Percentiles rank a stretch among this genome's conserved stretches.
Evolutionary conservation across 345 rosid species (phyloP).

Genomic region (Lenwebbia sp.): DNA sequence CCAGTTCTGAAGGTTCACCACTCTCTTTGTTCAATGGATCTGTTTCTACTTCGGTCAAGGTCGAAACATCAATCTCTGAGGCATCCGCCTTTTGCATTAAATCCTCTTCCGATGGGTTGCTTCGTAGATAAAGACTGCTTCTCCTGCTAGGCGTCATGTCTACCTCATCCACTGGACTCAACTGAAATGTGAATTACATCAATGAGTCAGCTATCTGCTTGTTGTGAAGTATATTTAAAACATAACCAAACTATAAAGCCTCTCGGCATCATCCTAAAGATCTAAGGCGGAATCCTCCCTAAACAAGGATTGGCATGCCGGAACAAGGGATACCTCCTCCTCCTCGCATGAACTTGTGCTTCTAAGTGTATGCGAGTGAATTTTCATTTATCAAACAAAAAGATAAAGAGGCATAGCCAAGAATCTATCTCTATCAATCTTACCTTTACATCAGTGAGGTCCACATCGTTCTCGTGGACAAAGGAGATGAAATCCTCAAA

Average conservation of each 20-base stretch:
- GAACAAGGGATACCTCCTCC: background rate
- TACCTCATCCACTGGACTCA: slow-evolving; percentile 56
- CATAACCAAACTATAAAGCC: background rate
- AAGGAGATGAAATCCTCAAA: slow-evolving; percentile 69
- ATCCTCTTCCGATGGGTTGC: slow-evolving; percentile 53
- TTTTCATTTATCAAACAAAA: background rate
- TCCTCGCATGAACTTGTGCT: background rate
- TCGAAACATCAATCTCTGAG: slow-evolving; percentile 12
- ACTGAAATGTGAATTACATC: slow-evolving; percentile 29
- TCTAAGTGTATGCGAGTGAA: background rate
- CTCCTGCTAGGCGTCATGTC: slow-evolving; percentile 23
- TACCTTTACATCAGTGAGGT: slow-evolving; percentile 73
- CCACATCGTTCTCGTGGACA: slow-evolving; percentile 62
- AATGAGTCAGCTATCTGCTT: background rate
- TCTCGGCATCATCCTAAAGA: background rate
- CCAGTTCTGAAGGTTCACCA: background rate
- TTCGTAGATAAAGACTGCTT: slow-evolving; percentile 39
- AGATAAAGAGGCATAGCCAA: background rate
- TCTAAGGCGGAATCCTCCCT: background rate
- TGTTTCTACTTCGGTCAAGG: slow-evolving; percentile 10
- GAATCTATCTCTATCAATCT: background rate
- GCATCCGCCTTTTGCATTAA: slow-evolving; percentile 14
- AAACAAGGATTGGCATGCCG: background rate
- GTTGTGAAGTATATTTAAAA: background rate
- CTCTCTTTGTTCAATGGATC: slow-evolving; percentile 18